phyloP scores from a whole-genome alignment of 352 stramenopile species.

The Pythium dissimile region DNA sequence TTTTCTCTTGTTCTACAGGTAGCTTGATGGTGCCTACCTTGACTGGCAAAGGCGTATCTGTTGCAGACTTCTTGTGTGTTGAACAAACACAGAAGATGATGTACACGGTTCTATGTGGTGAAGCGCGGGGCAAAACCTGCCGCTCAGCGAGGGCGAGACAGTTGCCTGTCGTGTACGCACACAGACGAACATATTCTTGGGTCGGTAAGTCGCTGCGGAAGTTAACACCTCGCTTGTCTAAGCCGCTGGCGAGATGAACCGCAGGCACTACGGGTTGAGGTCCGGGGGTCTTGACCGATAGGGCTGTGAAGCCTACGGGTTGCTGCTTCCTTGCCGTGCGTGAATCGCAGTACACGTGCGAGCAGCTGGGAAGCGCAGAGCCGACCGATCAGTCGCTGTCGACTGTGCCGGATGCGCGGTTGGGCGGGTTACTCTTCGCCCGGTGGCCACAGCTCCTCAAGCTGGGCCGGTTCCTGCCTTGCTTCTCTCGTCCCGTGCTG shows the following conservation, averaged over 20 bases:
- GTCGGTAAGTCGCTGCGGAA: neutral
- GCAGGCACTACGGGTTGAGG: constrained; percentile 6
- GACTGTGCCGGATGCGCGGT: neutral
- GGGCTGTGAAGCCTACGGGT: neutral
- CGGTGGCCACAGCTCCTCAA: neutral
- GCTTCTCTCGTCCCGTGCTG: neutral
- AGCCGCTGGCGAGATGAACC: constrained; percentile 4
- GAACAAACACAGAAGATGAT: too few relatives aligned
- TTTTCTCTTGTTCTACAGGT: neutral
- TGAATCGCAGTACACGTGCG: neutral
- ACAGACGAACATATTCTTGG: too few relatives aligned
- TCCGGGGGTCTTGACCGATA: neutral
- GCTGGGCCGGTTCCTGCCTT: neutral
- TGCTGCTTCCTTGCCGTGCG: neutral
- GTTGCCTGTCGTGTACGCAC: too few relatives aligned
- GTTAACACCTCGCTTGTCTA: constrained; percentile 4
- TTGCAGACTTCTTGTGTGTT: too few relatives aligned
- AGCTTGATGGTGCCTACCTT: neutral
- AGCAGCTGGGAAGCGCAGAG: constrained; percentile 1
- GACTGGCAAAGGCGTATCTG: too few relatives aligned
- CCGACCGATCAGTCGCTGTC: neutral
- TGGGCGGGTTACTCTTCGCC: neutral
- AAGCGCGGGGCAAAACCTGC: too few relatives aligned
- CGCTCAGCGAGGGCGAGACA: too few relatives aligned
- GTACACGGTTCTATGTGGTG: too few relatives aligned